A percentile compares a stretch with the other conserved stretches of the same genome.
phyloP scores from a whole-genome alignment of 495 filamentous ascomycete genomes.

The Hyaloscypha finlandica region DNA sequence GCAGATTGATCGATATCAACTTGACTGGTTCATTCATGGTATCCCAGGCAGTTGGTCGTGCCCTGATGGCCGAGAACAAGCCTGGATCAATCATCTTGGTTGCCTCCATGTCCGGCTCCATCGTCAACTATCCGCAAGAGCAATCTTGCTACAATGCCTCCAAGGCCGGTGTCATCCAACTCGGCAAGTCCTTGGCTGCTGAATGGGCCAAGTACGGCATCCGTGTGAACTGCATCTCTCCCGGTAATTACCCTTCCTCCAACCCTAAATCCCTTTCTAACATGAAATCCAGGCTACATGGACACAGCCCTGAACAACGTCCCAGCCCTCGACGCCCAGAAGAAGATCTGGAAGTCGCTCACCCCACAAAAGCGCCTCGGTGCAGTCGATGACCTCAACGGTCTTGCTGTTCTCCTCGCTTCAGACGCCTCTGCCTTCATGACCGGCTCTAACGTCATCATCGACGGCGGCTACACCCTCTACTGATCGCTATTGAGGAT shows the following conservation, averaged over 20 bases:
- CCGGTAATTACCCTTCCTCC: constrained; percentile 40
- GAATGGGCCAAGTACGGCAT: constrained; percentile 77
- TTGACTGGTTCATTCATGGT: constrained; percentile 71
- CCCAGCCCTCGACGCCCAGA: constrained; percentile 71
- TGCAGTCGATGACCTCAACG: constrained; percentile 70
- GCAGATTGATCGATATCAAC: constrained; percentile 75
- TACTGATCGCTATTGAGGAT: constrained; percentile 31
- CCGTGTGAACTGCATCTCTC: constrained; percentile 77
- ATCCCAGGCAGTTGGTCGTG: constrained; percentile 61
- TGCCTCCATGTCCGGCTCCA: constrained; percentile 74
- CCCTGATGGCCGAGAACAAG: constrained; percentile 65
- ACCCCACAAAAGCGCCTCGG: constrained; percentile 78
- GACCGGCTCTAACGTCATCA: constrained; percentile 76
- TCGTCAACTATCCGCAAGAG: constrained; percentile 80
- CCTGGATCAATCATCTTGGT: constrained; percentile 73
- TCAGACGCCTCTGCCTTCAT: constrained; percentile 75
- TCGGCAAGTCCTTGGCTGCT: constrained; percentile 75
- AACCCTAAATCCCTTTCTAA: not conserved
- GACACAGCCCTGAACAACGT: constrained; percentile 76
- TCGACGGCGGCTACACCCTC: constrained; percentile 63
- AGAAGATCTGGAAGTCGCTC: constrained; percentile 73
- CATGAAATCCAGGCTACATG: constrained; percentile 58
- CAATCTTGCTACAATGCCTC: constrained; percentile 80
- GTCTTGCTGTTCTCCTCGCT: constrained; percentile 74
- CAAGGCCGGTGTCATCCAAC: constrained; percentile 76